Evolutionary conservation across 306 rosid species (phyloP).

Genomic region (Lotus japonicus): DNA sequence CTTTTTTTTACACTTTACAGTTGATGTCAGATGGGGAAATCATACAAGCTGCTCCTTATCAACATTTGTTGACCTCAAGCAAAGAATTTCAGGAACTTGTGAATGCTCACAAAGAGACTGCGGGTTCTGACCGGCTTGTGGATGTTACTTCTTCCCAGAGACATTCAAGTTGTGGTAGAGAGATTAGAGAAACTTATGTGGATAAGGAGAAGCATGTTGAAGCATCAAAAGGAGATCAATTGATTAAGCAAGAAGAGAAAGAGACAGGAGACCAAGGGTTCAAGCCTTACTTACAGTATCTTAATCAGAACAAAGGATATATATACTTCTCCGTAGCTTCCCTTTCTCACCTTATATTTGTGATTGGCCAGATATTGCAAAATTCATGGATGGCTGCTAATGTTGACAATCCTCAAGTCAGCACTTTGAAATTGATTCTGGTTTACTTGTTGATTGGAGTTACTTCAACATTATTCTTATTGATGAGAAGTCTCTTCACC

Average conservation of each 20-base stretch:
- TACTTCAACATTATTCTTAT: slow-evolving; percentile 38
- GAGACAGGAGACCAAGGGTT: slow-evolving; percentile 74
- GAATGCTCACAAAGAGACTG: slow-evolving; percentile 92
- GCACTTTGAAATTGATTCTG: slow-evolving; percentile 48
- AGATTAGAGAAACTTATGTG: slow-evolving; percentile 40
- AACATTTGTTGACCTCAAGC: slow-evolving; percentile 52
- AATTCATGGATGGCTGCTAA: slow-evolving; percentile 89
- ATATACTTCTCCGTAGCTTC: slow-evolving; percentile 40
- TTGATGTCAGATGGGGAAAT: slow-evolving; percentile 87
- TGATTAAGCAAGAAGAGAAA: slow-evolving; percentile 81
- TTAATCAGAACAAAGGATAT: slow-evolving; percentile 76
- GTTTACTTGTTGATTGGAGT: slow-evolving; percentile 77
- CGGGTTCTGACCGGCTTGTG: slow-evolving; percentile 59
- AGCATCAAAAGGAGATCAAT: slow-evolving; percentile 50
- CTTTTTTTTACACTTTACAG: slow-evolving; percentile 31
- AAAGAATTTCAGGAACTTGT: slow-evolving; percentile 77
- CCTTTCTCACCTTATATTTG: slow-evolving; percentile 48
- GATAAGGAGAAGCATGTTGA: slow-evolving; percentile 39
- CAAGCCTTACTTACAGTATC: slow-evolving; percentile 65
- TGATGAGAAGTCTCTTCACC: slow-evolving; percentile 38
- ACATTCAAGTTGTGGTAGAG: slow-evolving; percentile 23
- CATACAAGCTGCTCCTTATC: slow-evolving; percentile 58
- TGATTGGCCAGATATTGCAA: slow-evolving; percentile 50
- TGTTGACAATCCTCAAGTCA: slow-evolving; percentile 60
- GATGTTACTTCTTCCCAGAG: slow-evolving; percentile 34